phyloP scores from a whole-genome alignment of 305 asterid species.

The Fraxinus sp. region DNA sequence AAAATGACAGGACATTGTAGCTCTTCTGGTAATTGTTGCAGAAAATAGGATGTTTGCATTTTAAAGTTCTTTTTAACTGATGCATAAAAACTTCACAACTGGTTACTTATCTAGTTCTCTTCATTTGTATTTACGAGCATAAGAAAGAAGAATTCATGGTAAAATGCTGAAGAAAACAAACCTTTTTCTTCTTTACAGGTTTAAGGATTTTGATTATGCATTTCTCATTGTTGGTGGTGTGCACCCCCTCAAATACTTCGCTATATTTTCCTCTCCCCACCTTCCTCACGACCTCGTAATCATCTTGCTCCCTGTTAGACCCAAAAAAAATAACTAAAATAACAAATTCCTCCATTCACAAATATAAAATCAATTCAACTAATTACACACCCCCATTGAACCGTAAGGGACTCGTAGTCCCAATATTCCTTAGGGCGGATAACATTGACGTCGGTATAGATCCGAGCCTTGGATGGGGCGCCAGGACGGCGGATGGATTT shows the following conservation, averaged over 20 bases:
- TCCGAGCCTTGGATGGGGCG: conserved; percentile 76
- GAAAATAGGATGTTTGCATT: neutral
- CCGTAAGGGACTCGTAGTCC: conserved; percentile 89
- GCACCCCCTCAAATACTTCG: conserved; percentile 85
- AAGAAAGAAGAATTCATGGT: neutral
- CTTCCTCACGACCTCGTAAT: conserved; percentile 81
- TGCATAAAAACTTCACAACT: neutral
- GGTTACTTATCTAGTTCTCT: neutral
- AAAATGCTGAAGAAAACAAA: neutral
- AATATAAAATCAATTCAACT: neutral
- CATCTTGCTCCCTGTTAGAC: conserved; percentile 68
- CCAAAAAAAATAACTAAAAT: neutral
- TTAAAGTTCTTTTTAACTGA: neutral
- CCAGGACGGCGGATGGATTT: conserved; percentile 80
- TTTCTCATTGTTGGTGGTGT: conserved; percentile 54
- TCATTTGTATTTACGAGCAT: neutral
- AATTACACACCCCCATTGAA: conserved; percentile 87
- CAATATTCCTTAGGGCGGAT: conserved; percentile 92
- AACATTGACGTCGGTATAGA: conserved; percentile 69
- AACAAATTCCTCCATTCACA: neutral
- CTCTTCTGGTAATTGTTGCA: neutral
- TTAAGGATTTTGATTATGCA: conserved; percentile 80
- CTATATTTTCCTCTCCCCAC: conserved; percentile 85
- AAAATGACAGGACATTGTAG: neutral
- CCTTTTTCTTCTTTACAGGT: conserved; percentile 93